Evolutionary conservation across 495 filamentous ascomycete species (phyloP).

Genomic region (Pyrenula massariospora): DNA sequence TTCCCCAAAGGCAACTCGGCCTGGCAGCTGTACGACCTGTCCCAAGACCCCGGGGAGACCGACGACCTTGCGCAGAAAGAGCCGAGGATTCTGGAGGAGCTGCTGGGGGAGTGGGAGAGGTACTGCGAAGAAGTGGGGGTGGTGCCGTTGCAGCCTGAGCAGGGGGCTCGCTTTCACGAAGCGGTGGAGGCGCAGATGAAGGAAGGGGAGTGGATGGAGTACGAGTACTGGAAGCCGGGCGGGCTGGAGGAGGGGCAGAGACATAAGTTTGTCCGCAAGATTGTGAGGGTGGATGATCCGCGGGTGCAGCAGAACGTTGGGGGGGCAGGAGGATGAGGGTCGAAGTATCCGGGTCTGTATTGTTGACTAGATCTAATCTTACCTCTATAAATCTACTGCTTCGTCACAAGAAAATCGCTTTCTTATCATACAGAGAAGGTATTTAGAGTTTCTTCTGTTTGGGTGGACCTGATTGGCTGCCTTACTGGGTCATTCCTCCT

Average conservation of each 20-base stretch:
- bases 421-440: no score
- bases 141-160: slow-evolving; percentile 29
- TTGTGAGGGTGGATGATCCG: background rate
- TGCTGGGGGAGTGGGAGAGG: slow-evolving; percentile 4
- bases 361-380: no score
- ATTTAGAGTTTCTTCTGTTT: no score
- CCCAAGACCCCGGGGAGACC: slow-evolving; percentile 10
- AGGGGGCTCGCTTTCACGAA: slow-evolving; percentile 30
- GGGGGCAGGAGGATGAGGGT: background rate
- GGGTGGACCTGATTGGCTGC: no score
- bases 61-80: slow-evolving; percentile 8
- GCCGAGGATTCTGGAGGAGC: slow-evolving; percentile 6
- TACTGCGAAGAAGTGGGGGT: slow-evolving; percentile 2
- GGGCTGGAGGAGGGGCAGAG: slow-evolving; percentile 39
- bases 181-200: slow-evolving; percentile 56
- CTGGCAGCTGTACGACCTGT: slow-evolving; percentile 14
- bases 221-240: slow-evolving; percentile 55
- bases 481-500: no score
- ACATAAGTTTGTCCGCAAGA: slow-evolving; percentile 22
- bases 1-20: slow-evolving; percentile 6
- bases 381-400: no score
- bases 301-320: background rate
- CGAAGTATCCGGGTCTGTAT: no score
- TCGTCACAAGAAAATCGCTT: no score
- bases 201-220: slow-evolving; percentile 59